Evolutionary conservation across 257 asterid genomes (phyloP).

Genomic region (Capsicum pubescens): DNA sequence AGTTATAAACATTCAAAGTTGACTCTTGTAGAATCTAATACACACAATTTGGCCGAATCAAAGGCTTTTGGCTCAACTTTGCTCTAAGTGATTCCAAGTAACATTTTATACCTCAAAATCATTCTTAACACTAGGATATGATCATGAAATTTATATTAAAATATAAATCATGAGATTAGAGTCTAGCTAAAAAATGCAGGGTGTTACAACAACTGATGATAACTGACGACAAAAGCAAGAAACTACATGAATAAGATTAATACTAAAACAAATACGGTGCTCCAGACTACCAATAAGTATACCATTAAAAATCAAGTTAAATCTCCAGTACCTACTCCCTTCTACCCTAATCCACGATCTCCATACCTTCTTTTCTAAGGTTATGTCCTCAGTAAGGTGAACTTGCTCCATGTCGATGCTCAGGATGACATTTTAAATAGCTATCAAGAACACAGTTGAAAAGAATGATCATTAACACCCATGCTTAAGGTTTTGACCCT

Average conservation of each 20-base stretch:
- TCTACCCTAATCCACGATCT: background rate
- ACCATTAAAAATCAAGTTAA: background rate
- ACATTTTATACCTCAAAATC: no score
- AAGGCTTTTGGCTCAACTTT: no score
- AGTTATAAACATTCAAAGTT: no score
- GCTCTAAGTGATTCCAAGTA: no score
- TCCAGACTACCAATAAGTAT: background rate
- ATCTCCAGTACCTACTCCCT: background rate
- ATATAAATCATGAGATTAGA: no score
- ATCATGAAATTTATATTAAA: no score
- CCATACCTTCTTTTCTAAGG: background rate
- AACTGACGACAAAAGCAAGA: background rate
- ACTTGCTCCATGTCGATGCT: background rate
- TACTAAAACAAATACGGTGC: background rate
- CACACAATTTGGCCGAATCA: no score
- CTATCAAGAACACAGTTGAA: background rate
- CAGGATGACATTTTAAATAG: background rate
- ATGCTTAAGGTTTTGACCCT: background rate
- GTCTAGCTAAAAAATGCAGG: no score
- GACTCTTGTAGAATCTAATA: no score
- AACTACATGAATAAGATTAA: background rate
- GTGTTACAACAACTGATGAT: background rate
- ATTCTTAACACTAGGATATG: no score
- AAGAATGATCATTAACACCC: background rate
- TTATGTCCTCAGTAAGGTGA: background rate